A percentile compares a stretch with the other conserved stretches of the same genome.
phyloP scores from a whole-genome alignment of 2,329 filamentous ascomycete species.

The Xylariaceae sp. region DNA sequence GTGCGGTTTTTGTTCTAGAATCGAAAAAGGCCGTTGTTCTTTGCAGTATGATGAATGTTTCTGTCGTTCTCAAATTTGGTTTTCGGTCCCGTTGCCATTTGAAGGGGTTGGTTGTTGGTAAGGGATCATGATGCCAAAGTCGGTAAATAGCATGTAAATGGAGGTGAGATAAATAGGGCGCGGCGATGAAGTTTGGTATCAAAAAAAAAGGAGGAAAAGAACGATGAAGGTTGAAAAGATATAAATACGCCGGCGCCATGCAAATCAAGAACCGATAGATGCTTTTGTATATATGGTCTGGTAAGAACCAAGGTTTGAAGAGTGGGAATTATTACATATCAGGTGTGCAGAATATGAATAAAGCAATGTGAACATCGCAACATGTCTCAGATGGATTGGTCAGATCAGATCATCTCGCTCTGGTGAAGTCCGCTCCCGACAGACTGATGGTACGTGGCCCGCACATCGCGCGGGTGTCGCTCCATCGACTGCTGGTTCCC shows the following conservation, averaged over 20 bases:
- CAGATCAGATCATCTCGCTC: conserved; percentile 51
- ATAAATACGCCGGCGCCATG: conserved; percentile 32
- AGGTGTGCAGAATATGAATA: background rate
- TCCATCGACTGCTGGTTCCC: conserved; percentile 16
- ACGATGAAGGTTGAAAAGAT: conserved; percentile 5
- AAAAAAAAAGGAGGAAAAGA: conserved; percentile 10
- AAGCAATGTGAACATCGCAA: background rate
- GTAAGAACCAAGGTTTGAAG: too few species aligned
- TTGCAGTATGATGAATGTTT: background rate
- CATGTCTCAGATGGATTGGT: background rate
- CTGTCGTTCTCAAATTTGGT: background rate
- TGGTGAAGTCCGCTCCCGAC: conserved; percentile 48
- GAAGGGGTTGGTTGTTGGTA: too few species aligned
- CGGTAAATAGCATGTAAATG: too few species aligned
- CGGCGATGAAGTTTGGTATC: conserved; percentile 22
- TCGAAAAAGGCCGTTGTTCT: conserved; percentile 6
- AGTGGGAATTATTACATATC: background rate
- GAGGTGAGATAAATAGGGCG: too few species aligned
- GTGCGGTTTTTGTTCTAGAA: background rate
- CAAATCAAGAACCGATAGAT: conserved; percentile 19
- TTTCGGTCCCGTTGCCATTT: too few species aligned
- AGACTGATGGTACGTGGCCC: conserved; percentile 31
- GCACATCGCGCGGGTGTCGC: conserved; percentile 33
- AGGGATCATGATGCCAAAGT: too few species aligned
- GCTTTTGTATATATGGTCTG: conserved; percentile 16